These are phyloP conservation scores for Cercophora scortea DNA, from an alignment of 495 filamentous ascomycete species.

Conservation along the genomic window DNA sequence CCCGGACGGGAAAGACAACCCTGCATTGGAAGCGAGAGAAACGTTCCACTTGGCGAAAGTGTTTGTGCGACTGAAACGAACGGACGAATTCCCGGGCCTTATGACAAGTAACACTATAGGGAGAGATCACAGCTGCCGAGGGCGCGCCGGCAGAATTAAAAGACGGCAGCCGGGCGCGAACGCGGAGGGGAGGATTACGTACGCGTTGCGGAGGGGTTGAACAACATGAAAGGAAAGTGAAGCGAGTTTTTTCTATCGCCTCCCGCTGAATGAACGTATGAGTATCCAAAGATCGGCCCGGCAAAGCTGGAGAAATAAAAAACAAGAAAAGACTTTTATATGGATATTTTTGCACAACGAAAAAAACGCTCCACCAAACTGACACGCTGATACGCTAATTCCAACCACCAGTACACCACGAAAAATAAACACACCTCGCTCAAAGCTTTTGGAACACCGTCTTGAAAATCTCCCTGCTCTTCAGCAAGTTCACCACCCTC, in stretches of 20 bases:
- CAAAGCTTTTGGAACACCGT: slow-evolving; percentile 60
- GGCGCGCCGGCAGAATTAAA: no score
- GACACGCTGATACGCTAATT: neutral
- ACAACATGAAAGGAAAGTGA: no score
- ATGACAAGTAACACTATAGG: neutral
- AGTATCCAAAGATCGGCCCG: no score
- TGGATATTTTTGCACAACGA: no score
- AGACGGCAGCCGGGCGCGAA: no score
- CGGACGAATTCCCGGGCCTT: neutral
- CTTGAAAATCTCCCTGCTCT: slow-evolving; percentile 85
- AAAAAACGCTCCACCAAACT: neutral
- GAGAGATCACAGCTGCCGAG: neutral
- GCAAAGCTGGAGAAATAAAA: no score
- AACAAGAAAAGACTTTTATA: no score
- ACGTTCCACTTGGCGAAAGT: neutral
- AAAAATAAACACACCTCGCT: neutral
- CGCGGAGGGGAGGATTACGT: no score
- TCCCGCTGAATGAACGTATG: no score
- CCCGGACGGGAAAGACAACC: neutral
- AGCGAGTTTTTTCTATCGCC: no score
- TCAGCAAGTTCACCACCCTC: slow-evolving; percentile 77
- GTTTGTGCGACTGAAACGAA: neutral
- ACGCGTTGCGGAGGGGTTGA: no score
- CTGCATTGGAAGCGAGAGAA: neutral
- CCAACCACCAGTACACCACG: neutral